Evolutionary conservation across 1,284 basidiomycete genomes (phyloP), one percentile per base, ranked within the genome.

Genomic region (Ganoderma multipileum): DNA sequence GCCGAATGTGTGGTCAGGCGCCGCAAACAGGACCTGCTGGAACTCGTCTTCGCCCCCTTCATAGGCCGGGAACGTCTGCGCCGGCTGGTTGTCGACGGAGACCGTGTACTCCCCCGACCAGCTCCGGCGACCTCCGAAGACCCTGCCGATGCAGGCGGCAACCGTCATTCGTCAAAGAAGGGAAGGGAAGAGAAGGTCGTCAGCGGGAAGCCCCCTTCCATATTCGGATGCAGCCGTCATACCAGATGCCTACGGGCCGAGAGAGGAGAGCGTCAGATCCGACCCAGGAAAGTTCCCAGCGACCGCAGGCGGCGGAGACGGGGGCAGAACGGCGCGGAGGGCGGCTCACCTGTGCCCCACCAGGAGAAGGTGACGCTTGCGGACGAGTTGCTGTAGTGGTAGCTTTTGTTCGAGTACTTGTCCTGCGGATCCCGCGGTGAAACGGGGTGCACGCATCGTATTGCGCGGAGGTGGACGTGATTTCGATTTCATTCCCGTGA

Each of bases 361-460:
- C 73, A 77, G 1, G 72, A 69, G 47, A 77, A 75, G 3, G 67
- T 67, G 7, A 76, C 59, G 54, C 73, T 72, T 18, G 69, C 76
- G 41, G 67, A 55, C 3, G 63, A 64, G 57, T 76, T 73, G 6
- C 69, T 76, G 3, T 70, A 66, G 54, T 77, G 76, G 54, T 74
- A 75, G 41, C 69, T 71, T 14, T 64, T 4, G 23, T 61, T 52
- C 4, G 69, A 47, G 41, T 73, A 74, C 16, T 61, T 28, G 23
- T 12, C 28, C 66, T 68, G 30, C 33, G n/a, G 5, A 59, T 33
- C 23, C 41, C 30, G 16, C n/a, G 39, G 65, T 68, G 61, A n/a
- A 44, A 12, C 16, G 6, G 18, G 8, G 20, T 11, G 54, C 23
- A 8, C 28, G 28, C 16, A 55, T 33, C 54, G 54, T 33, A 30